These are phyloP conservation scores for Agroathelia rolfsii DNA, from an alignment of 1,284 basidiomycete species.

Conservation along the genomic window DNA sequence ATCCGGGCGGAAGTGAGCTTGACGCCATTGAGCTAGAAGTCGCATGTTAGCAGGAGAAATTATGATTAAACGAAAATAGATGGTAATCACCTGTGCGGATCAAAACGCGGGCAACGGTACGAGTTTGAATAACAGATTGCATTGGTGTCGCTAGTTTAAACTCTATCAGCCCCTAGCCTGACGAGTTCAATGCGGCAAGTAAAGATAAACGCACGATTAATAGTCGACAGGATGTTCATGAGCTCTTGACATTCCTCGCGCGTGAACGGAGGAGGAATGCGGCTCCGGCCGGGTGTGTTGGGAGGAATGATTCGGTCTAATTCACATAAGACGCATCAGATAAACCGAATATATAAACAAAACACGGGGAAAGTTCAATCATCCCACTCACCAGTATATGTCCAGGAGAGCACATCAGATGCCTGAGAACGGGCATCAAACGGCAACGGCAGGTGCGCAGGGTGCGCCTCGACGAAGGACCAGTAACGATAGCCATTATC, in stretches of 20 bases:
- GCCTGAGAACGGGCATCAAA: conserved; percentile 48
- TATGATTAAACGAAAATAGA: background rate
- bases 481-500: conserved; percentile 70
- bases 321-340: background rate
- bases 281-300: conserved; percentile 39
- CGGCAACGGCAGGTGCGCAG: conserved; percentile 50
- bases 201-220: conserved; percentile 18
- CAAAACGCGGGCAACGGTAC: conserved; percentile 57
- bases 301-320: conserved; percentile 57
- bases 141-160: conserved; percentile 25
- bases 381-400: conserved; percentile 47
- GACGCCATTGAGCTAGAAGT: conserved; percentile 58
- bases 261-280: conserved; percentile 55
- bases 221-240: conserved; percentile 46
- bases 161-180: conserved; percentile 15
- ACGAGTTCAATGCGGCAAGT: conserved; percentile 1
- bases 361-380: background rate
- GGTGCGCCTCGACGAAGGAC: conserved; percentile 65
- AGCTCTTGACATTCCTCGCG: conserved; percentile 68
- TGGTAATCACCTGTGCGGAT: conserved; percentile 48
- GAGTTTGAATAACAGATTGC: conserved; percentile 47
- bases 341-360: conserved; percentile 3
- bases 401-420: conserved; percentile 63
- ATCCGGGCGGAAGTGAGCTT: conserved; percentile 52
- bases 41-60: conserved; percentile 4